Percentiles rank a stretch among this genome's conserved stretches.
phyloP scores from a whole-genome alignment of 345 rosid species.

The Citrus hindsii region DNA sequence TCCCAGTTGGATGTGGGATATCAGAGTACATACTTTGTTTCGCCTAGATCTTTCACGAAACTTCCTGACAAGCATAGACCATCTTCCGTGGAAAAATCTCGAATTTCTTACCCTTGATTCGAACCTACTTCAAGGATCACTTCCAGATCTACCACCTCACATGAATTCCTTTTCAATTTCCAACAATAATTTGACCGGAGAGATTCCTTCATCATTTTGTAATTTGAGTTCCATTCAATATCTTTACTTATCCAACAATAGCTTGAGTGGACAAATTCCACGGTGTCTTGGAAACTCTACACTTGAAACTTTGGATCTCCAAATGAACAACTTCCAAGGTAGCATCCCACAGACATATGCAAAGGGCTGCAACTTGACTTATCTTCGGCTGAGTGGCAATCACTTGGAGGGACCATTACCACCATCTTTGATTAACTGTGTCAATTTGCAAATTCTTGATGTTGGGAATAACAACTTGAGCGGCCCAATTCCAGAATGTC shows the following conservation, averaged over 20 bases:
- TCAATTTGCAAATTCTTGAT: rapidly evolving
- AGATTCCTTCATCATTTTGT: conserved; percentile 6
- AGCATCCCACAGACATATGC: no score
- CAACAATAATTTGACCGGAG: not conserved
- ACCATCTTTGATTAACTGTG: conserved; percentile 18
- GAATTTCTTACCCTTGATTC: rapidly evolving
- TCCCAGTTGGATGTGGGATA: not conserved
- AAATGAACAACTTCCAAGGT: no score
- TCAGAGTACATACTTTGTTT: not conserved
- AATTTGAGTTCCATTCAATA: not conserved
- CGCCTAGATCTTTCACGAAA: not conserved
- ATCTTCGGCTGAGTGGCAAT: not conserved
- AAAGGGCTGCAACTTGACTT: rapidly evolving
- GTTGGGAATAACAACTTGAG: no score
- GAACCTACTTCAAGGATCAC: no score
- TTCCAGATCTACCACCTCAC: no score
- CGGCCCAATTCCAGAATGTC: no score
- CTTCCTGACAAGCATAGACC: not conserved
- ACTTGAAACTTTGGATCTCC: rapidly evolving
- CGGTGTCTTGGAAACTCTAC: no score
- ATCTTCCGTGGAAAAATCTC: not conserved
- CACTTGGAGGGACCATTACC: conserved; percentile 24
- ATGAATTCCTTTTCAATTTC: conserved; percentile 7
- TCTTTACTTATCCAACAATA: conserved; percentile 4
- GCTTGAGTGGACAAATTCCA: no score